Conservation (phyloP, 192 early-diverging fungal genomes). For the Coemansia sp. region DNA sequence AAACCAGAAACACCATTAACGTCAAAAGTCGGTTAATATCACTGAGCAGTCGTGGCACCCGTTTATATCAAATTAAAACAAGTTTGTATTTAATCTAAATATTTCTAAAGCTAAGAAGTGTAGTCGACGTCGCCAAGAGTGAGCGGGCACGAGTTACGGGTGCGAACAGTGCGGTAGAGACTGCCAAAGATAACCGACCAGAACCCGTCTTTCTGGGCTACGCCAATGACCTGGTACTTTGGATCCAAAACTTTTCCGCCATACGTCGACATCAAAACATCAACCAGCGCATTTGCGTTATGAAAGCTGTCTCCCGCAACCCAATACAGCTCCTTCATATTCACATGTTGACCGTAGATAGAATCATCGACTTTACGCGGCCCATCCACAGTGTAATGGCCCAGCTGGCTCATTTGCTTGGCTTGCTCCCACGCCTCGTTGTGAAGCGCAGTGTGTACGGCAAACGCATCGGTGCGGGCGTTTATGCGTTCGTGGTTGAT, state of each 20-base stretch:
- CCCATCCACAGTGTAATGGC: constrained; percentile 38
- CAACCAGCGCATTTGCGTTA: constrained; percentile 7
- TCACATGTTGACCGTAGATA: constrained; percentile 25
- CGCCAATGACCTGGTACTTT: constrained; percentile 35
- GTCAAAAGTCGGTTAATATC: too few species aligned
- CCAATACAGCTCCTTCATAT: constrained; percentile 42
- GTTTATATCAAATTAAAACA: too few species aligned
- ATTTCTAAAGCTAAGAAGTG: constrained; percentile 15
- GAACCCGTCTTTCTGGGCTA: constrained; percentile 47
- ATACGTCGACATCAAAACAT: constrained; percentile 32
- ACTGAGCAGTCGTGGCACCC: too few species aligned
- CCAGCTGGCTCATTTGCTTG: constrained; percentile 34
- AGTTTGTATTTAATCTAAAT: background rate
- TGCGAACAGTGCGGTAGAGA: constrained; percentile 9
- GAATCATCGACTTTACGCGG: constrained; percentile 46
- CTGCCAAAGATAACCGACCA: constrained; percentile 49
- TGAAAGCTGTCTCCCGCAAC: constrained; percentile 40
- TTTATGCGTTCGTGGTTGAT: constrained; percentile 26
- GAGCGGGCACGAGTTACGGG: constrained; percentile 25
- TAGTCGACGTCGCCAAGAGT: constrained; percentile 28
- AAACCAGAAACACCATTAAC: too few species aligned
- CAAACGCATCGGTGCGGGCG: constrained; percentile 12
- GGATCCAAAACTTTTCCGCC: constrained; percentile 19
- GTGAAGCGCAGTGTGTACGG: constrained; percentile 26
- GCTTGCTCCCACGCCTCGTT: constrained; percentile 41